Evolutionary conservation across 306 rosid species (phyloP), one percentile per base, ranked within the genome.

Genomic region (Prunus mira): DNA sequence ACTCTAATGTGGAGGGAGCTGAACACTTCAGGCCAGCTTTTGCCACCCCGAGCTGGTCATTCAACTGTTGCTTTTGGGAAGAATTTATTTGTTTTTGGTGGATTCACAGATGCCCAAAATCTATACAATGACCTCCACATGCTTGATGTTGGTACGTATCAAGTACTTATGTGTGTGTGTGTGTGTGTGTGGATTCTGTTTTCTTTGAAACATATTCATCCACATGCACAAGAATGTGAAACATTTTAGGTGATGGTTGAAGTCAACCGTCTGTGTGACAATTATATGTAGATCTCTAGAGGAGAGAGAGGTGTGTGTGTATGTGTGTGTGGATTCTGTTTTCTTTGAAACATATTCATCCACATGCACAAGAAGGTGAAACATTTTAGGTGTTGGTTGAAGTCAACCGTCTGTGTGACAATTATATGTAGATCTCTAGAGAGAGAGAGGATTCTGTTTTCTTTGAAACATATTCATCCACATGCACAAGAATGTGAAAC

Each of bases 21-120:
- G 88, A 81, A 56, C 70, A 89, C 96, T 74, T 84, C 92, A 18
- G 98, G 98, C 76, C 96, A 92, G 78, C 67, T 86, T 69, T 82
- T 96, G 82, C 79, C 96, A 19, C 96, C 98, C 60, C 97, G 98
- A 78, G 99, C 97, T 65, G 99, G 99, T 83, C 99, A 96, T 79
- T 87, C 93, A 18, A 86, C 99, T 18, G 92, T 92, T 85, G 80
- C 96, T 73, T 91, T 92, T 72, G 98, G 93, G 80, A 96, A 82
- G 85, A 86, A 82, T 83, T 84, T 96, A 88, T 91, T 92, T 82
- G 97, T 96, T 64, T 96, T 96, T 58, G 99, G 99, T 75, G 99
- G 99, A 78, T 96, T 96, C 73, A 89, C 99, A 12, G 98, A 96
- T 43, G 92, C 97, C 30, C 99, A 89, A 89, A 92, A 91, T 83